phyloP scores from a whole-genome alignment of 2,329 filamentous ascomycete genomes.

The Epichloe amarillans region DNA sequence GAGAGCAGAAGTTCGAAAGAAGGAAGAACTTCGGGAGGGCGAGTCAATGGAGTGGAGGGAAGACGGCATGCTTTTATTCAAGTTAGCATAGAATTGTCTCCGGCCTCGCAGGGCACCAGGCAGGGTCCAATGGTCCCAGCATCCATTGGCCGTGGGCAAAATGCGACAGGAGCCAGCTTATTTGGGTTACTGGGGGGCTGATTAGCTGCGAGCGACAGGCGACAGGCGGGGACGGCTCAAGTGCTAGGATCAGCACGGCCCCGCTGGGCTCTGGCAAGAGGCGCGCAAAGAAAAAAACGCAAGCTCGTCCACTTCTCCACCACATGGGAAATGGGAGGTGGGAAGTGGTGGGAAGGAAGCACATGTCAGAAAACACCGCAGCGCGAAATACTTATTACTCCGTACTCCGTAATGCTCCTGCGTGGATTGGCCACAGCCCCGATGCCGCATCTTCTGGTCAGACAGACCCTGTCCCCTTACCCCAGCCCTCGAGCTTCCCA shows the following conservation, averaged over 20 bases:
- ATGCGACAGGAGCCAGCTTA: neutral
- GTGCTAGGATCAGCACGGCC: neutral
- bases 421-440: constrained; percentile 2
- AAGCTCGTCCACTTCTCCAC: neutral
- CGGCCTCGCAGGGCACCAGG: constrained; percentile 2
- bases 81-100: constrained; percentile 2
- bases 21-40: constrained; percentile 11
- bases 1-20: constrained; percentile 13
- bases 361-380: constrained; percentile 15
- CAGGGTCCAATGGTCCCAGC: neutral
- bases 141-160: constrained; percentile 2
- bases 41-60: constrained; percentile 8
- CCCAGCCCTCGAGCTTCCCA: neutral
- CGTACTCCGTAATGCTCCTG: neutral
- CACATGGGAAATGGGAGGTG: neutral
- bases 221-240: constrained; percentile 9
- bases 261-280: too few relatives aligned
- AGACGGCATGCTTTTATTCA: constrained; percentile 9
- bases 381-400: neutral
- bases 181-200: constrained; percentile 6
- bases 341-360: constrained; percentile 3
- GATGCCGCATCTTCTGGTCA: constrained; percentile 1
- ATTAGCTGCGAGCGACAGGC: constrained; percentile 8
- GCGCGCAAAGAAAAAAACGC: neutral
- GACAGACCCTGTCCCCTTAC: too few relatives aligned